These are phyloP conservation scores for Linaria vulgaris DNA, from an alignment of 257 asterid genomes.

Conservation along the genomic window DNA sequence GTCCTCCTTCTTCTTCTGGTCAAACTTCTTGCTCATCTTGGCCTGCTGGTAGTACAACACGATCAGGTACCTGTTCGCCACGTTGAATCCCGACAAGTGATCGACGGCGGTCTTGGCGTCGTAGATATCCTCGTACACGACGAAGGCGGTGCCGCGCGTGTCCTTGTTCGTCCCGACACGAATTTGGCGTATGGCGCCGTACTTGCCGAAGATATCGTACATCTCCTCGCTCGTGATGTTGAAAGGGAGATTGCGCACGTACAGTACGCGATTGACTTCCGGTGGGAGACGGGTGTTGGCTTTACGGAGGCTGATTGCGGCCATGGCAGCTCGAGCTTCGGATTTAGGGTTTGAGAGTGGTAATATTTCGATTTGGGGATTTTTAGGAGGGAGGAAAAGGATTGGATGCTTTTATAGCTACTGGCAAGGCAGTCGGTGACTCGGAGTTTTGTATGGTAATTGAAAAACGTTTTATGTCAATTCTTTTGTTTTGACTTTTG, in stretches of 20 bases:
- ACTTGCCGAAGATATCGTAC: constrained; percentile 93
- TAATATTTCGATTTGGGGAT: constrained; percentile 13
- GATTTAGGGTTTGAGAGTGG: constrained; percentile 22
- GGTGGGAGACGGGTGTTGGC: constrained; percentile 90
- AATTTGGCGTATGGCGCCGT: constrained; percentile 88
- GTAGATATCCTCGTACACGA: constrained; percentile 90
- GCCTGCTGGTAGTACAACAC: constrained; percentile 92
- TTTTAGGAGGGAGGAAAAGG: constrained; percentile 1
- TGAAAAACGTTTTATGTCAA: no score
- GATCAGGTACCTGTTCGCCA: constrained; percentile 78
- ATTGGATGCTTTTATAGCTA: no score
- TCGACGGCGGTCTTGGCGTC: constrained; percentile 95
- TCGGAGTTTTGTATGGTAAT: no score
- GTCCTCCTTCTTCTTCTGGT: constrained; percentile 90
- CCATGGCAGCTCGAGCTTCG: constrained; percentile 42
- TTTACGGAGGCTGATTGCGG: constrained; percentile 78
- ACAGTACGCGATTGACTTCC: constrained; percentile 80
- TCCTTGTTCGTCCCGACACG: constrained; percentile 88
- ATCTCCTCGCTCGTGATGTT: constrained; percentile 95
- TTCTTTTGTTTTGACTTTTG: no score
- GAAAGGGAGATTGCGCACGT: constrained; percentile 87
- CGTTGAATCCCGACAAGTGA: constrained; percentile 89
- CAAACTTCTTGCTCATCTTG: constrained; percentile 93
- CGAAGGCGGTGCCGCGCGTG: constrained; percentile 92
- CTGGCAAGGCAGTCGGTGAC: no score